Conservation (phyloP, 1,284 basidiomycete species). For the Coniferiporia sulphurascens region DNA sequence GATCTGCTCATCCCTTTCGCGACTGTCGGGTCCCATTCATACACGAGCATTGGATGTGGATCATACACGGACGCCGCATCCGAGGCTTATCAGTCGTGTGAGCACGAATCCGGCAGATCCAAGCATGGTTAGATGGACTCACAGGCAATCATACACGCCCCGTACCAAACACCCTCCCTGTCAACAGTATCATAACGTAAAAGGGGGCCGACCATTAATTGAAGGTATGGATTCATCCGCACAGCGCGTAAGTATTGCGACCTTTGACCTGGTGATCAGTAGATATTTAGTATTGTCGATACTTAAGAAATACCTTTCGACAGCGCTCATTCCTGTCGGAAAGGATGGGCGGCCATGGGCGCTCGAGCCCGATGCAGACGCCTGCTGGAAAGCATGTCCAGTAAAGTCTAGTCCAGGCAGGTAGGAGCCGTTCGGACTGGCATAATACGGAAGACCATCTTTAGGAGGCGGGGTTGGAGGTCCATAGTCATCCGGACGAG, state of each 20-base stretch:
- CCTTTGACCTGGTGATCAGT: background rate
- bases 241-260: slow-evolving; percentile 43
- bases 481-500: slow-evolving; percentile 32
- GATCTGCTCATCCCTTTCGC: slow-evolving; percentile 21
- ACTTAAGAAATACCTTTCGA: slow-evolving; percentile 44
- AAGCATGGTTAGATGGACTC: slow-evolving; percentile 31
- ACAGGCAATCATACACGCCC: slow-evolving; percentile 84
- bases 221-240: slow-evolving; percentile 64
- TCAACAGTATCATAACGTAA: slow-evolving; percentile 90
- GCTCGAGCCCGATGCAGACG: slow-evolving; percentile 1
- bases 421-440: background rate
- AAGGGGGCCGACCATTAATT: slow-evolving; percentile 49
- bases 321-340: slow-evolving; percentile 39
- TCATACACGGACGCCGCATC: slow-evolving; percentile 80
- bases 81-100: slow-evolving; percentile 41
- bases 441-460: slow-evolving; percentile 16
- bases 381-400: slow-evolving; percentile 35
- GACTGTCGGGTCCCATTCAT: slow-evolving; percentile 68
- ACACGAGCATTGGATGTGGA: slow-evolving; percentile 69
- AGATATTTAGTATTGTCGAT: background rate
- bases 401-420: slow-evolving; percentile 28
- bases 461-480: slow-evolving; percentile 20
- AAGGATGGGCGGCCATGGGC: slow-evolving; percentile 5
- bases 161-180: slow-evolving; percentile 74
- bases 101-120: background rate